Conservation (phyloP, 2,329 filamentous ascomycete species). For the Gnomoniopsis smithogilvyi region DNA sequence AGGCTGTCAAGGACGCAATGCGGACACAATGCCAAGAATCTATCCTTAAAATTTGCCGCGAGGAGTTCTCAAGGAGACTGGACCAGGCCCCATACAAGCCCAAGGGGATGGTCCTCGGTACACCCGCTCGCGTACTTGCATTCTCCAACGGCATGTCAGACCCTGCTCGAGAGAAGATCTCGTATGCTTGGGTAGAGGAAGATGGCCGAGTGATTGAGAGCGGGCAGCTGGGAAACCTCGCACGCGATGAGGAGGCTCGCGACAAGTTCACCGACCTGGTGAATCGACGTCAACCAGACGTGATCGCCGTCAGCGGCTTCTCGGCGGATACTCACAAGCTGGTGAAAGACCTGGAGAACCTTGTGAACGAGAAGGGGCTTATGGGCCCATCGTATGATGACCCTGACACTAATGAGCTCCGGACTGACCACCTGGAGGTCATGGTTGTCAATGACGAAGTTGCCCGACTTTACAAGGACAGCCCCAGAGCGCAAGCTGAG, state of each 20-base stretch:
- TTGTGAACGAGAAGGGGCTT: constrained; percentile 75
- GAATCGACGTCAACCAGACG: constrained; percentile 78
- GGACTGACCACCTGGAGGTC: constrained; percentile 79
- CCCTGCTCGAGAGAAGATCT: constrained; percentile 70
- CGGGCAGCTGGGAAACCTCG: constrained; percentile 79
- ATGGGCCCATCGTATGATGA: constrained; percentile 81
- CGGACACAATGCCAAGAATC: constrained; percentile 92
- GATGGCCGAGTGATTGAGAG: constrained; percentile 86
- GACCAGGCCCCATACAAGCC: constrained; percentile 97
- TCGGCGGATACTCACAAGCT: constrained; percentile 83
- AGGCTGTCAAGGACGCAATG: constrained; percentile 91
- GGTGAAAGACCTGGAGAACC: constrained; percentile 73
- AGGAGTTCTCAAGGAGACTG: constrained; percentile 83
- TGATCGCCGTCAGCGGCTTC: constrained; percentile 85
- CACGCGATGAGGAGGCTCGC: constrained; percentile 63
- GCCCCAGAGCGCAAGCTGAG: constrained; percentile 72
- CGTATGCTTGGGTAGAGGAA: constrained; percentile 92
- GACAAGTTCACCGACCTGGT: constrained; percentile 76
- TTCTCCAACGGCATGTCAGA: constrained; percentile 83
- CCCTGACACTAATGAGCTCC: constrained; percentile 68
- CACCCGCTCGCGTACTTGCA: constrained; percentile 79
- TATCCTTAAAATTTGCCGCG: constrained; percentile 81
- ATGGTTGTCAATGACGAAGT: constrained; percentile 95
- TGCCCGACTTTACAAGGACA: constrained; percentile 92
- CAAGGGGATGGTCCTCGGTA: constrained; percentile 86